Conservation (phyloP, 306 rosid species). For the Prunus kanzakura region DNA sequence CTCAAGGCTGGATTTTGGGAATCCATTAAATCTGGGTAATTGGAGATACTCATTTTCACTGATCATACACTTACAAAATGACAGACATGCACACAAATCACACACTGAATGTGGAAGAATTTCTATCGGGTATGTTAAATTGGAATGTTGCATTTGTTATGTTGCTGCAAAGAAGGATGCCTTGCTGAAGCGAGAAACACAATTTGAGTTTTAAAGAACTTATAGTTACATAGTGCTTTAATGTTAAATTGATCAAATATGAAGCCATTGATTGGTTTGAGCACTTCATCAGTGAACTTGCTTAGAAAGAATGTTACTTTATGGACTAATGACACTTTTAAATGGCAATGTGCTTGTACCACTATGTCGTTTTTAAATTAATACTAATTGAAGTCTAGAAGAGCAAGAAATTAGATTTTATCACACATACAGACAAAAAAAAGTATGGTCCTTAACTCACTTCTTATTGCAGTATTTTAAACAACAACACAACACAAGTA, state of each 20-base stretch:
- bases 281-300: background rate
- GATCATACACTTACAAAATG: background rate
- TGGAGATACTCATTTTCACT: background rate
- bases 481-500: constrained; percentile 65
- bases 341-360: background rate
- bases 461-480: constrained; percentile 50
- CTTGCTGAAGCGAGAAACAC: background rate
- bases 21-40: constrained; percentile 87
- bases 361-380: background rate
- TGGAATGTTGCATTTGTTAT: background rate
- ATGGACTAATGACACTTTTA: background rate
- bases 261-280: background rate
- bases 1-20: constrained; percentile 90
- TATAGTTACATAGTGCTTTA: background rate
- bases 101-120: background rate
- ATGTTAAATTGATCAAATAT: background rate
- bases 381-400: background rate
- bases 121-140: background rate
- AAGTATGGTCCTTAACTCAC: constrained; percentile 7
- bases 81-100: background rate
- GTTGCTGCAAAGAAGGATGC: background rate
- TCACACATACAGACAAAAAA: background rate
- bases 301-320: background rate
- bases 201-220: background rate
- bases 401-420: background rate